These are phyloP conservation scores for Tillandsia leiboldiana DNA, from an alignment of 176 grass and related monocot species.

Conservation along the genomic window DNA sequence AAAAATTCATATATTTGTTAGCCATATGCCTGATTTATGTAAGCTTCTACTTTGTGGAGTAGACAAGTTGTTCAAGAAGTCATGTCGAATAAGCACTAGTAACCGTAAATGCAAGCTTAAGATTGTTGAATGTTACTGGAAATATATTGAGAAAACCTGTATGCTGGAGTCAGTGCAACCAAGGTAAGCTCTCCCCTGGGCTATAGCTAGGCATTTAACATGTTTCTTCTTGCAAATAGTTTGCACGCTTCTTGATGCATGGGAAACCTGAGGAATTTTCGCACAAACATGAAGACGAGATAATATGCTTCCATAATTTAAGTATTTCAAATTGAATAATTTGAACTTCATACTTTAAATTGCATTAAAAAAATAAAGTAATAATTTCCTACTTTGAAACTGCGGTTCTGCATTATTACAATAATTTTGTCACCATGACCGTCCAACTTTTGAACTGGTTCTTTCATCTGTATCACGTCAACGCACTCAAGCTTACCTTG, in stretches of 20 bases:
- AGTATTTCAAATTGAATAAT: constrained; percentile 14
- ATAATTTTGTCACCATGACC: constrained; percentile 55
- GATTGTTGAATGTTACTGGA: too few relatives aligned
- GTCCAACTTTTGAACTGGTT: constrained; percentile 60
- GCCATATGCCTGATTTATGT: too few relatives aligned
- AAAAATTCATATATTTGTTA: too few relatives aligned
- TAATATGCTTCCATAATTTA: constrained; percentile 3
- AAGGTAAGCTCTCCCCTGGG: constrained; percentile 78
- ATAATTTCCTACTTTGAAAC: constrained; percentile 48
- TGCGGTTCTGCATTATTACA: constrained; percentile 45
- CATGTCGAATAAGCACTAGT: too few relatives aligned
- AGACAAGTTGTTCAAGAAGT: too few relatives aligned
- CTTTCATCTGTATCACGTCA: constrained; percentile 79
- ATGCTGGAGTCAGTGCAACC: constrained; percentile 80
- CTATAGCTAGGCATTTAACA: constrained; percentile 58
- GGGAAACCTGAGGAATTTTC: constrained; percentile 52
- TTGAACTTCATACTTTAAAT: neutral
- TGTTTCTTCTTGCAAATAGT: constrained; percentile 77
- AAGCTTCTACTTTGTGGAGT: neutral
- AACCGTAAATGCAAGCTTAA: too few relatives aligned
- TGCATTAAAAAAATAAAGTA: constrained; percentile 1
- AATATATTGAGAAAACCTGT: constrained; percentile 39
- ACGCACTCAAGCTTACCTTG: constrained; percentile 77
- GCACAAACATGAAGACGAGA: constrained; percentile 5
- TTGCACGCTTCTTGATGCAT: constrained; percentile 59